These are phyloP conservation scores for Aspergillus novoparasiticus DNA, from an alignment of 2,329 filamentous ascomycete species.

Conservation along the genomic window DNA sequence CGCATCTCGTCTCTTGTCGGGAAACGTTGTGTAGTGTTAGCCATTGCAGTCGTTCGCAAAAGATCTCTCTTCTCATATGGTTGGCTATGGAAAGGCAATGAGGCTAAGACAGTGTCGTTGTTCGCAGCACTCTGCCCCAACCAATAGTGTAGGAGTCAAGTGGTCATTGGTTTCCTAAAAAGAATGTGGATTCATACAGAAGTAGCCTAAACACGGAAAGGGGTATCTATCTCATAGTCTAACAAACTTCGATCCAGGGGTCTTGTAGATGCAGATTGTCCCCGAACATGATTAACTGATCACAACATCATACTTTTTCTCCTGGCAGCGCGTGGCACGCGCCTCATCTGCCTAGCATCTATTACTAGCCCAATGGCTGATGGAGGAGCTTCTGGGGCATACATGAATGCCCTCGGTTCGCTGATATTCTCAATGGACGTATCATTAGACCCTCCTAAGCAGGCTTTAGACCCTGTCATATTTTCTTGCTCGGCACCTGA, in stretches of 20 bases:
- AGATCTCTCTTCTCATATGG: neutral
- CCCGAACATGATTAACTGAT: conserved; percentile 1
- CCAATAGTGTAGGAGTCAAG: neutral
- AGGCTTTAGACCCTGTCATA: neutral
- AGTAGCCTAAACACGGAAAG: neutral
- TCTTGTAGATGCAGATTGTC: conserved; percentile 15
- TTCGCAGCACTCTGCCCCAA: neutral
- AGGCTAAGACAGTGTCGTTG: neutral
- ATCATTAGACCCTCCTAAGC: neutral
- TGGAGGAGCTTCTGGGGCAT: conserved; percentile 11
- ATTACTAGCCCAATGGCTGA: conserved; percentile 12
- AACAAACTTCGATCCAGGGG: conserved; percentile 18
- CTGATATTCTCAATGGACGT: conserved; percentile 1
- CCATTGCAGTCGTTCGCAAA: neutral
- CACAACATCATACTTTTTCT: conserved; percentile 47
- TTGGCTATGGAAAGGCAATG: neutral
- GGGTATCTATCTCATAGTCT: conserved; percentile 29
- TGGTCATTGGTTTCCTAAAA: neutral
- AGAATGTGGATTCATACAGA: neutral
- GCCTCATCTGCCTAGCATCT: conserved; percentile 22
- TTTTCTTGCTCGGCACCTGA: conserved; percentile 1
- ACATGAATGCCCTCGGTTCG: neutral
- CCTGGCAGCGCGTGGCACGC: conserved; percentile 37
- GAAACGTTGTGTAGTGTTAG: neutral
- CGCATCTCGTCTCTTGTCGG: neutral